phyloP scores from a whole-genome alignment of 192 early-diverging fungal species.

The Radiomyces spectabilis region DNA sequence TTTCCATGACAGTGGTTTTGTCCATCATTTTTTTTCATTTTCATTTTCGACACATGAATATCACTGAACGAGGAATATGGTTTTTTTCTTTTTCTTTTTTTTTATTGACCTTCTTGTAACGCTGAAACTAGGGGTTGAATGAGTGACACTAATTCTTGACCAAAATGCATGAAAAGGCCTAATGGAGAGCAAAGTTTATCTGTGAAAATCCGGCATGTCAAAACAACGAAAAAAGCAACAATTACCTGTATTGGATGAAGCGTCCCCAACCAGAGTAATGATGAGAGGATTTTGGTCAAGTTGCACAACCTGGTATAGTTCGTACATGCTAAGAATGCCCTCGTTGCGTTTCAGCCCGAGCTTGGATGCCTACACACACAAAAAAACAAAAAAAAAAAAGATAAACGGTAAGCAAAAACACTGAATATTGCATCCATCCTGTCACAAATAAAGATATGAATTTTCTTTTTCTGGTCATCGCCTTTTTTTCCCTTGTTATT shows the following conservation, averaged over 20 bases:
- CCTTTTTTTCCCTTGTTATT: no score
- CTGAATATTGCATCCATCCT: not conserved
- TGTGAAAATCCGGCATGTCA: no score
- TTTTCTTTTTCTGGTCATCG: no score
- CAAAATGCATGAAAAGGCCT: not conserved
- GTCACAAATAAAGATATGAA: not conserved
- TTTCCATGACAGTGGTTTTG: no score
- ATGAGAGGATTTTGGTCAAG: conserved; percentile 54
- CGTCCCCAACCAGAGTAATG: conserved; percentile 48
- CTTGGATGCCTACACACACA: conserved; percentile 31
- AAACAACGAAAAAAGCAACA: no score
- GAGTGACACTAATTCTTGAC: no score
- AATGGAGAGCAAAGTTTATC: no score
- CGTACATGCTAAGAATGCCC: conserved; percentile 50
- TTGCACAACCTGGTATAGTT: conserved; percentile 50
- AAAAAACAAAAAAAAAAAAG: conserved; percentile 1
- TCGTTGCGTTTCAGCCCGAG: conserved; percentile 55
- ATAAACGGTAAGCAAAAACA: no score
- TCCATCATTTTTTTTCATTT: not conserved
- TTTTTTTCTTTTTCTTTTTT: no score
- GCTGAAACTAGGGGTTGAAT: no score
- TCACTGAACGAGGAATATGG: no score
- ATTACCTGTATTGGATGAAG: conserved; percentile 51
- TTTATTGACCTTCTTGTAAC: no score
- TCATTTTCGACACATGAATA: not conserved